Percentiles rank a stretch among this genome's conserved stretches.
phyloP scores from a whole-genome alignment of 345 rosid species.

The Eucalyptus cladocalyx region DNA sequence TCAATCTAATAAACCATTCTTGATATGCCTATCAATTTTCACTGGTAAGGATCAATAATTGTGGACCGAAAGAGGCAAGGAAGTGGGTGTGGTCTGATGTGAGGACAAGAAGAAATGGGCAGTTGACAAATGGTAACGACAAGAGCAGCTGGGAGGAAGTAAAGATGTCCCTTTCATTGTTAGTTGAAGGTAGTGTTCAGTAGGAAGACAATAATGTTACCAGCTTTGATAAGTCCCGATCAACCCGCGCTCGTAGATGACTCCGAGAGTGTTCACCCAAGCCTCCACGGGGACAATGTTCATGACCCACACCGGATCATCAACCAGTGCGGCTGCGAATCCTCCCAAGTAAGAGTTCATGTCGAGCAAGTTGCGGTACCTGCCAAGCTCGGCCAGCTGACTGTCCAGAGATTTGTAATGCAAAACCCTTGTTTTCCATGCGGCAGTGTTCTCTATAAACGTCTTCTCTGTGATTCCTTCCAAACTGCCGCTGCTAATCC shows the following conservation, averaged over 20 bases:
- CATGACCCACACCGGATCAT: slow-evolving; percentile 86
- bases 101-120: not conserved
- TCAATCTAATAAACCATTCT: not conserved
- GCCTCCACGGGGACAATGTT: slow-evolving; percentile 62
- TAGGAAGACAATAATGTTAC: slow-evolving; percentile 15
- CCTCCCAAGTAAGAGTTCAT: slow-evolving; percentile 82
- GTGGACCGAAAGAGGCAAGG: not conserved
- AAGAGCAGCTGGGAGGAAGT: not conserved
- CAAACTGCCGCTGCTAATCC: slow-evolving; percentile 40
- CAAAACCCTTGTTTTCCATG: slow-evolving; percentile 60
- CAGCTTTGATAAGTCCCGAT: slow-evolving; percentile 92
- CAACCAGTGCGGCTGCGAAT: slow-evolving; percentile 65
- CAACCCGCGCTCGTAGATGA: slow-evolving; percentile 74
- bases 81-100: not conserved
- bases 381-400: slow-evolving; percentile 48
- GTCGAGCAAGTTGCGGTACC: slow-evolving; percentile 76
- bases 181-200: not conserved
- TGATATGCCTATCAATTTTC: not conserved
- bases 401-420: slow-evolving; percentile 53
- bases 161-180: not conserved
- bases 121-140: not conserved
- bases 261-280: slow-evolving; percentile 58
- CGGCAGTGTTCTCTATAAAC: slow-evolving; percentile 31
- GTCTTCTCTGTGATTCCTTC: slow-evolving; percentile 33
- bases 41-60: not conserved